phyloP scores from a whole-genome alignment of 2,329 filamentous ascomycete genomes.

The Claviceps purpurea region DNA sequence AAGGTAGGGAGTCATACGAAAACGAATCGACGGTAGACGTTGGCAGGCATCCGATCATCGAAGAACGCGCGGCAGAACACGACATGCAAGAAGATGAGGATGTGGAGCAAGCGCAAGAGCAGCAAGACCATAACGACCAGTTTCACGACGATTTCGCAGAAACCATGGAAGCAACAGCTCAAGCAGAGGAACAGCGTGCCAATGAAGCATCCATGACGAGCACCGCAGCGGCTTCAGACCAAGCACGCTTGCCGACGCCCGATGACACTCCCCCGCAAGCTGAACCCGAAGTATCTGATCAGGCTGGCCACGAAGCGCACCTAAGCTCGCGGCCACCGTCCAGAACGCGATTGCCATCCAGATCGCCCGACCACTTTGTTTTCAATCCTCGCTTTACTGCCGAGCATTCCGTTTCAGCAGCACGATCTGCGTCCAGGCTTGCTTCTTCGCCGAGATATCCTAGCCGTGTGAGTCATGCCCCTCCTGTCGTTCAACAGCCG shows the following conservation, averaged over 20 bases:
- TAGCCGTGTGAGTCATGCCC: neutral
- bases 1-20: neutral
- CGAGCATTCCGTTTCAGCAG: neutral
- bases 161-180: slow-evolving; percentile 6
- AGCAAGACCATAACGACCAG: slow-evolving; percentile 2
- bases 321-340: slow-evolving; percentile 1
- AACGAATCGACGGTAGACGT: neutral
- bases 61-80: slow-evolving; percentile 4
- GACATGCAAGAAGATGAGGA: neutral
- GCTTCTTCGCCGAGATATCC: slow-evolving; percentile 3
- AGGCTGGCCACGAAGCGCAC: slow-evolving; percentile 10
- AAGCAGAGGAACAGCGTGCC: neutral
- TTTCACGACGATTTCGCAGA: slow-evolving; percentile 1
- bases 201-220: slow-evolving; percentile 15
- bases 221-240: slow-evolving; percentile 23
- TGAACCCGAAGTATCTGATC: slow-evolving; percentile 10
- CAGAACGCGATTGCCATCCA: neutral
- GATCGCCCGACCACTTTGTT: neutral
- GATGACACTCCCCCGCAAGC: slow-evolving; percentile 35
- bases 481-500: neutral
- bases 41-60: slow-evolving; percentile 3
- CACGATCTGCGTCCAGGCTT: neutral
- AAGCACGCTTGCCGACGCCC: slow-evolving; percentile 36
- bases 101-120: slow-evolving; percentile 4
- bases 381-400: neutral